Evolutionary conservation across 805 yeast genomes (phyloP), one percentile per base, ranked within the genome.

Genomic region (Candida germanica): DNA sequence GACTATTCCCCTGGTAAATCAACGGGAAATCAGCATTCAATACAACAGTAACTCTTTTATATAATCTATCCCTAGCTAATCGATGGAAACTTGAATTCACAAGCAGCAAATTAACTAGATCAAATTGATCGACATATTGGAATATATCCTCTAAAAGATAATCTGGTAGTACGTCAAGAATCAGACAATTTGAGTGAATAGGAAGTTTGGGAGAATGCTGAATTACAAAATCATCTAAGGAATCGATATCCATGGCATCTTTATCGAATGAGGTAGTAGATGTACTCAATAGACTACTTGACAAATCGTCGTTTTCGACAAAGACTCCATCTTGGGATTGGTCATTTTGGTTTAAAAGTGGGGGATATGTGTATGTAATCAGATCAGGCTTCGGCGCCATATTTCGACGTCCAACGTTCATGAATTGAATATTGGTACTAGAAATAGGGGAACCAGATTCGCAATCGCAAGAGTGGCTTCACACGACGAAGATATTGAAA

Each of bases 81-180:
- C 39, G 36, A 38, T 59, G 49, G 13, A 62, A 34, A 19, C 39
- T 29, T 0, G 43, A 26, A 39, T 59, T 52, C 1, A 59, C 55
- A 17, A 39, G 23, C 53, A 50, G 51, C 17, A 59, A 33, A 32
- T 42, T 51, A 4, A 51, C 42, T 37, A 61, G 42, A 37, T 60
- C 66, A 44, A 38, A 59, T 33, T 62, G 69, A 35, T 46, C 50
- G 6, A 62, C 64, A 39, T 56, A 42, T 32, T 53, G 48, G 24
- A 57, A 44, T 4, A 59, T 37, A 15, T 34, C 37, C 10, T 15
- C 13, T 4, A 34, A 15, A n/a, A 34, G 8, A 22, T 14, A 15
- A 5, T n/a, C 6, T n/a, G 37, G 31, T 3, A 34, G 28, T 7
- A 20, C 23, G 10, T 20, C 23, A 20, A 20, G 23, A 7, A 20